Base-by-base conservation (phyloP, 352 stramenopile genomes). In the Blastocystis sp. region DNA sequence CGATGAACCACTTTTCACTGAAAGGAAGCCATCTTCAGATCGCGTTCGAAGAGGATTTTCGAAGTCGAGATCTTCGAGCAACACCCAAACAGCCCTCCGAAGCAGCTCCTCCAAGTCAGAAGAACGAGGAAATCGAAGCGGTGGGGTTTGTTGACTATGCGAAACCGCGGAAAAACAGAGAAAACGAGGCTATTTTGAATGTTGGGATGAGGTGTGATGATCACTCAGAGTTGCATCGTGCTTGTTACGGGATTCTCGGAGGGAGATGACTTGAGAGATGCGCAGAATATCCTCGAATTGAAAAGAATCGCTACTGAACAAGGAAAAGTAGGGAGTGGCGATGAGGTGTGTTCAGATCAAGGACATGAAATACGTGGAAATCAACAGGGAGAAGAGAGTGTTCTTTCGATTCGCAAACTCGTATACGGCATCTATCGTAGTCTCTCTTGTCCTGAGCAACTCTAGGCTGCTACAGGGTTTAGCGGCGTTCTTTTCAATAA, bases 311-410 rank as follows among this genome's bases (percentile, higher is more conserved):
- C 53, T 13, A 39, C 55, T 18, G 73, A 84, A 45, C 73, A 84
- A 11, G 73, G 73, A 34, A 84, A 84, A n/a, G 73, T 84, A 13
- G 26, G 29, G 26, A 26, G 23, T 0, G 13, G 26, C 9, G 26
- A 26, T 4, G 2, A 23, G 6, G 23, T 43, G 50, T 20, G 53
- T 43, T 0, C 26, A 84, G 73, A 45, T 84, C 20, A 84, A 84
- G n/a, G 73, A 84, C 4, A 84, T 84, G n/a, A 84, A 84, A 23
- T 84, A 84, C 55, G 43, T 68, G 29, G 73, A 84, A 45, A 37
- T 84, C 4, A 64, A 64, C 15, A 61, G 37, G 29, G 73, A 84
- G 9, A 84, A 84, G 73, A 29, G 73, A 8, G 7, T 84, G 4
- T 84, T 84, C 53, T 34, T 84, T 23, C 54, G 45, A 13, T 84